Conservation (phyloP, 305 asterid genomes). For the Coffea humblotiana region DNA sequence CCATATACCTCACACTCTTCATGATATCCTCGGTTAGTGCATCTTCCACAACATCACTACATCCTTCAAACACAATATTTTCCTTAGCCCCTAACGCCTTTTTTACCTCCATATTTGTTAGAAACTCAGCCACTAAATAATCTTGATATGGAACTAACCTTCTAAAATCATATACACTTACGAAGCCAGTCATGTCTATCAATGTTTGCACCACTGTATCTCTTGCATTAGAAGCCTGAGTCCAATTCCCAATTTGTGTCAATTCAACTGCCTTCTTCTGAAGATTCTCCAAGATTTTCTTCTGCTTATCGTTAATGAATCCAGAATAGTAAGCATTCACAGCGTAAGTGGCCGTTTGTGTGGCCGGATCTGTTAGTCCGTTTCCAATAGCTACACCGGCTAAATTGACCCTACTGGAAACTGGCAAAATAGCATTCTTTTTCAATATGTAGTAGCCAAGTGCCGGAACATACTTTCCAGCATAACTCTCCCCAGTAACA, state of each 20-base stretch:
- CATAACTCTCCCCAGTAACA: constrained; percentile 49
- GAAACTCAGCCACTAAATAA: constrained; percentile 34
- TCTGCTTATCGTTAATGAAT: constrained; percentile 43
- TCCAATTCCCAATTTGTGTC: constrained; percentile 48
- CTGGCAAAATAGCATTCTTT: constrained; percentile 32
- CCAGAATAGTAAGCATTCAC: constrained; percentile 37
- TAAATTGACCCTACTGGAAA: constrained; percentile 25
- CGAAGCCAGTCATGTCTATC: constrained; percentile 68
- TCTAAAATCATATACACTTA: constrained; percentile 62
- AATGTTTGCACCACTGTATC: constrained; percentile 30
- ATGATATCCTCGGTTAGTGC: constrained; percentile 64
- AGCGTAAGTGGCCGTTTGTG: constrained; percentile 45
- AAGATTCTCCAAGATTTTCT: constrained; percentile 44
- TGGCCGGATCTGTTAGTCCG: constrained; percentile 47
- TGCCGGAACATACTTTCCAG: constrained; percentile 48
- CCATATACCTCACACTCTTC: constrained; percentile 86
- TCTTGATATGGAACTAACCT: constrained; percentile 63
- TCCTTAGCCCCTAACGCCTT: constrained; percentile 54
- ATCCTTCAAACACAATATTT: constrained; percentile 35
- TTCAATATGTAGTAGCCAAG: constrained; percentile 39
- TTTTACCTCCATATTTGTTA: constrained; percentile 53
- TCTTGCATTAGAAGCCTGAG: constrained; percentile 52
- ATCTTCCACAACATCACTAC: constrained; percentile 47
- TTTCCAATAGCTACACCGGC: constrained; percentile 48
- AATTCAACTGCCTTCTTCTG: constrained; percentile 36